A percentile compares a stretch with the other conserved stretches of the same genome.
These are phyloP conservation scores for Cupressus sempervirens DNA, from an alignment of 75 land plant species.

Conservation along the genomic window DNA sequence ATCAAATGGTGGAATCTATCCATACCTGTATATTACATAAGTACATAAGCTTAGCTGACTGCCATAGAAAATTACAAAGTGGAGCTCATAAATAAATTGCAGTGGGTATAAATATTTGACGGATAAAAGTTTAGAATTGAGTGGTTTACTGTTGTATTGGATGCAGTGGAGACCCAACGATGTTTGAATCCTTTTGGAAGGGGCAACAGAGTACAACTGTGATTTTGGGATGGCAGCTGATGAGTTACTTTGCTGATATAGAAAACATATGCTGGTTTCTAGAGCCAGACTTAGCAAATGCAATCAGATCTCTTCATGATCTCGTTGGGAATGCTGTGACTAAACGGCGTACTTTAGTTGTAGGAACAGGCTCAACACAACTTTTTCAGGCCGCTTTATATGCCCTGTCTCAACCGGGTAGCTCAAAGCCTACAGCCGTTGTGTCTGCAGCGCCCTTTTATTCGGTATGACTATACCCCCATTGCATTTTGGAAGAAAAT, in stretches of 20 bases:
- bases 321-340: constrained; percentile 83
- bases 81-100: background rate
- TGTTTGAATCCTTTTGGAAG: constrained; percentile 78
- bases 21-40: too few species aligned
- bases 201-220: constrained; percentile 44
- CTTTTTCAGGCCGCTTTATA: constrained; percentile 79
- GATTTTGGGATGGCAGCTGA: constrained; percentile 66
- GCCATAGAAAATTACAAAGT: background rate
- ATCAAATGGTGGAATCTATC: too few species aligned
- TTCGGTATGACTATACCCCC: constrained; percentile 45
- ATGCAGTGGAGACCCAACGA: constrained; percentile 94
- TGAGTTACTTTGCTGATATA: constrained; percentile 83
- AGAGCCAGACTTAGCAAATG: constrained; percentile 59
- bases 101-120: too few species aligned
- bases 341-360: constrained; percentile 55
- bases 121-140: background rate
- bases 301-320: constrained; percentile 50
- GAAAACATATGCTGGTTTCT: constrained; percentile 72
- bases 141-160: background rate
- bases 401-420: constrained; percentile 45
- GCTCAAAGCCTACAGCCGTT: constrained; percentile 46
- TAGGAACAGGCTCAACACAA: constrained; percentile 90
- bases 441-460: constrained; percentile 80
- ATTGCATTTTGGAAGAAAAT: background rate
- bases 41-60: too few species aligned